Evolutionary conservation across 495 filamentous ascomycete species (phyloP).

Genomic region (Penicillium silybi): DNA sequence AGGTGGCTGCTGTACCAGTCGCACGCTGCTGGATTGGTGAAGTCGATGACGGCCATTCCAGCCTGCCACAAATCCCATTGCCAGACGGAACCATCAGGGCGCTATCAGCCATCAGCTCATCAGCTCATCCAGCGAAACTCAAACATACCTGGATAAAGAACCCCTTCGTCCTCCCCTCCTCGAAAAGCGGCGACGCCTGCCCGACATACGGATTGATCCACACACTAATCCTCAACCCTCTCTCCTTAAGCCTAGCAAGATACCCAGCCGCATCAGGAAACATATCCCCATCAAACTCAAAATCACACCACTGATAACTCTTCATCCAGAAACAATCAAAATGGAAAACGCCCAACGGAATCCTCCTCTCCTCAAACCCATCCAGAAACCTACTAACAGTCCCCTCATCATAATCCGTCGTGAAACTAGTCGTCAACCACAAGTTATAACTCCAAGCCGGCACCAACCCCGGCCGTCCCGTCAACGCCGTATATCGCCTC

Average conservation of each 20-base stretch:
- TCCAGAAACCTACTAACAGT: constrained; percentile 65
- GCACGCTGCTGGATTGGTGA: constrained; percentile 65
- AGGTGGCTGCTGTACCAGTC: constrained; percentile 58
- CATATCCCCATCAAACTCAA: constrained; percentile 62
- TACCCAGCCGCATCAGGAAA: constrained; percentile 66
- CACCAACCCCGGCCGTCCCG: constrained; percentile 54
- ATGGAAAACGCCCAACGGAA: constrained; percentile 67
- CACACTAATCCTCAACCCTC: constrained; percentile 60
- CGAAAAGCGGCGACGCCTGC: constrained; percentile 62
- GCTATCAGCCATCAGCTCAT: constrained; percentile 21
- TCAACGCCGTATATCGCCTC: constrained; percentile 57
- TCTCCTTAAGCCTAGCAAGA: constrained; percentile 59
- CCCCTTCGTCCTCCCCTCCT: constrained; percentile 59
- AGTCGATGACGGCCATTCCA: constrained; percentile 70
- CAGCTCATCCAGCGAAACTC: neutral
- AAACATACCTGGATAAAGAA: constrained; percentile 57
- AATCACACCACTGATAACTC: constrained; percentile 70
- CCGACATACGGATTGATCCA: constrained; percentile 73
- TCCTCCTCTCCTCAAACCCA: constrained; percentile 61
- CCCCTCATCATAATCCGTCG: constrained; percentile 64
- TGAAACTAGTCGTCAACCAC: constrained; percentile 69
- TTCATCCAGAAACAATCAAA: constrained; percentile 68
- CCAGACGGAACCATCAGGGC: constrained; percentile 64
- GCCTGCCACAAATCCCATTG: constrained; percentile 75
- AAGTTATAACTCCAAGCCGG: constrained; percentile 69